Evolutionary conservation across 495 filamentous ascomycete genomes (phyloP).

Genomic region (Evansstolkia leycettana): DNA sequence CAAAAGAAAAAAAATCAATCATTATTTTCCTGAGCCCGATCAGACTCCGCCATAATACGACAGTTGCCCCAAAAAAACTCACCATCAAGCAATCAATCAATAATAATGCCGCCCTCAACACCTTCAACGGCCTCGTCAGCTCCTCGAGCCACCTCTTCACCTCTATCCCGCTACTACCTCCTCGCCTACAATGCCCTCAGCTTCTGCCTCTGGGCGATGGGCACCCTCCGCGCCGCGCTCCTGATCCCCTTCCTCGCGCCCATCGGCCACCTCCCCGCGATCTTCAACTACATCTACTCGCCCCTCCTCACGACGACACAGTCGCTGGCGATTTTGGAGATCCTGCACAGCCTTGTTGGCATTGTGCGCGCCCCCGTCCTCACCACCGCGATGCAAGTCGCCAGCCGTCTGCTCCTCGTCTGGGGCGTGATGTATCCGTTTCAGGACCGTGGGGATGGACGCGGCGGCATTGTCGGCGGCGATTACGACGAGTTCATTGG

Average conservation of each 20-base stretch:
- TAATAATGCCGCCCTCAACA: too few relatives aligned
- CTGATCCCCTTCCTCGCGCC: slow-evolving; percentile 28
- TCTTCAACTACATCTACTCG: slow-evolving; percentile 44
- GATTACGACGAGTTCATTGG: slow-evolving; percentile 2
- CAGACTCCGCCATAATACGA: too few relatives aligned
- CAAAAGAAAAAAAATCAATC: too few relatives aligned
- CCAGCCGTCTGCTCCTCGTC: slow-evolving; percentile 68
- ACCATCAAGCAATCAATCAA: too few relatives aligned
- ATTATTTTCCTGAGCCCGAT: too few relatives aligned
- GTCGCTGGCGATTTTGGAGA: slow-evolving; percentile 69
- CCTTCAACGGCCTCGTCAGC: slow-evolving; percentile 1
- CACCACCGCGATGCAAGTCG: slow-evolving; percentile 84
- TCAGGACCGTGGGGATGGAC: slow-evolving; percentile 27
- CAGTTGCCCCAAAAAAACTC: too few relatives aligned
- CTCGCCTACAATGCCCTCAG: slow-evolving; percentile 72
- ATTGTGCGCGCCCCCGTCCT: slow-evolving; percentile 72
- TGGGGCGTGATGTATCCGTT: slow-evolving; percentile 66
- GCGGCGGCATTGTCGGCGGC: slow-evolving; percentile 18
- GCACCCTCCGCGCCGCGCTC: slow-evolving; percentile 48
- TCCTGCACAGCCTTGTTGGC: slow-evolving; percentile 62
- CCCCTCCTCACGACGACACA: slow-evolving; percentile 68
- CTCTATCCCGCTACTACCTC: slow-evolving; percentile 42
- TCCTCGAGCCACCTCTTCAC: slow-evolving; percentile 8
- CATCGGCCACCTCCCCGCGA: slow-evolving; percentile 30
- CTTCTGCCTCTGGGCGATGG: slow-evolving; percentile 59